phyloP scores from a whole-genome alignment of 2,329 filamentous ascomycete species.

The Chrysoporthe puriensis region DNA sequence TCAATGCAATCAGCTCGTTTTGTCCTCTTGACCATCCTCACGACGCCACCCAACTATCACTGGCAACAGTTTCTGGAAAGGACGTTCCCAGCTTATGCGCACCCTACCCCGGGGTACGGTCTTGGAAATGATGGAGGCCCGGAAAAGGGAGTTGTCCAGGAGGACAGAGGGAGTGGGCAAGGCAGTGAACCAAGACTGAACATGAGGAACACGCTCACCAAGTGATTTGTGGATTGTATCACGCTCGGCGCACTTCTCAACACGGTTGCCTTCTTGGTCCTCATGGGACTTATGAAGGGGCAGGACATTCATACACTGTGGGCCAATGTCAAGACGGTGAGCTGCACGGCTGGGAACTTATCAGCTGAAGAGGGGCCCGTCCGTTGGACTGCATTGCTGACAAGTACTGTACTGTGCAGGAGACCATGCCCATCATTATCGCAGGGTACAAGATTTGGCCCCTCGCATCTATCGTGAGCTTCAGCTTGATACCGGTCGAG shows the following conservation, averaged over 20 bases:
- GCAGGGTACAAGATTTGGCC: slow-evolving; percentile 58
- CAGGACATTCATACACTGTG: slow-evolving; percentile 42
- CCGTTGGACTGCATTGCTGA: neutral
- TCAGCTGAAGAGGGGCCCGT: neutral
- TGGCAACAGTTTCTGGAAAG: slow-evolving; percentile 62
- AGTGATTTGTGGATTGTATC: slow-evolving; percentile 57
- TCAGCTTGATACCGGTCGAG: slow-evolving; percentile 53
- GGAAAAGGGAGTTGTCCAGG: slow-evolving; percentile 16
- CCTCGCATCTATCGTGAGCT: slow-evolving; percentile 54
- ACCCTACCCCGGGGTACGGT: slow-evolving; percentile 11
- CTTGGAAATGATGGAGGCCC: slow-evolving; percentile 30
- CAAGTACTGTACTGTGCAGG: slow-evolving; percentile 31
- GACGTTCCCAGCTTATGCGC: slow-evolving; percentile 52
- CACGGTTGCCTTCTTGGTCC: slow-evolving; percentile 49
- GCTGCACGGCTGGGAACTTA: slow-evolving; percentile 14
- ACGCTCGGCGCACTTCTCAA: slow-evolving; percentile 51
- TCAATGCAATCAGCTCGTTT: slow-evolving; percentile 55
- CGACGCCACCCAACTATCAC: slow-evolving; percentile 59
- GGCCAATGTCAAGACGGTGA: slow-evolving; percentile 43
- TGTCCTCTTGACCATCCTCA: slow-evolving; percentile 55
- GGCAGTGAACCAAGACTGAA: slow-evolving; percentile 41
- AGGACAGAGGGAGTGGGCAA: slow-evolving; percentile 15
- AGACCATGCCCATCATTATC: slow-evolving; percentile 53
- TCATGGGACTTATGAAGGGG: slow-evolving; percentile 52
- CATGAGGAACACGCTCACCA: slow-evolving; percentile 47